These are phyloP conservation scores for Vitis hybrid DNA, from an alignment of 177 flowering plant genomes.

Conservation along the genomic window DNA sequence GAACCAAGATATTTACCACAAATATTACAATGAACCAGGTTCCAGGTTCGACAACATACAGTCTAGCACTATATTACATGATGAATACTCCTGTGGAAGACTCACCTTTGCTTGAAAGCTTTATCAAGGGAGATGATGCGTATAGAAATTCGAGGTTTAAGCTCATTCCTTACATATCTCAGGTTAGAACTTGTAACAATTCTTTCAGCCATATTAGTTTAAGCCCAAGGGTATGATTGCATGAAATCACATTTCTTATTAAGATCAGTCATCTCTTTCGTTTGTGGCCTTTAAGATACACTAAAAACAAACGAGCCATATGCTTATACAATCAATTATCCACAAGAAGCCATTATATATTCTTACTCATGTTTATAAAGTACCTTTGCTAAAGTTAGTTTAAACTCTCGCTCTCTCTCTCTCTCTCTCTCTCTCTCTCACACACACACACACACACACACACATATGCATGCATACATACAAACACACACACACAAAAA, in stretches of 20 bases:
- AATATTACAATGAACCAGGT: slow-evolving; percentile 31
- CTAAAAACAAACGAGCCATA: background rate
- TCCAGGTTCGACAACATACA: slow-evolving; percentile 51
- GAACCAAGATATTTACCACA: background rate
- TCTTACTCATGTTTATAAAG: background rate
- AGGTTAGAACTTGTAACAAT: slow-evolving; percentile 36
- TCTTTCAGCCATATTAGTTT: background rate
- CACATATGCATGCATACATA: too few species aligned
- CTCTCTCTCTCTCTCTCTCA: too few species aligned
- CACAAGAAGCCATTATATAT: background rate
- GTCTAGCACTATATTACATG: slow-evolving; percentile 46
- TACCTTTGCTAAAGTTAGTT: background rate
- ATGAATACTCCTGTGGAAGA: slow-evolving; percentile 42
- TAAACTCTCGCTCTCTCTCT: too few species aligned
- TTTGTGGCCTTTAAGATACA: background rate
- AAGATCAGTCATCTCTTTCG: background rate
- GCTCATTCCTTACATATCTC: slow-evolving; percentile 81
- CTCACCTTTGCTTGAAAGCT: slow-evolving; percentile 45
- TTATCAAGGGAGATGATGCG: slow-evolving; percentile 77
- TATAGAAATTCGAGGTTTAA: slow-evolving; percentile 81
- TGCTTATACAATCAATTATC: background rate
- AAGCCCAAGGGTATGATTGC: background rate
- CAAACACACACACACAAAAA: too few species aligned
- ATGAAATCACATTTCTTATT: background rate
- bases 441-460: too few species aligned